Base-by-base conservation (phyloP, 106 monocot species). In the Xerophyta viscosa region DNA sequence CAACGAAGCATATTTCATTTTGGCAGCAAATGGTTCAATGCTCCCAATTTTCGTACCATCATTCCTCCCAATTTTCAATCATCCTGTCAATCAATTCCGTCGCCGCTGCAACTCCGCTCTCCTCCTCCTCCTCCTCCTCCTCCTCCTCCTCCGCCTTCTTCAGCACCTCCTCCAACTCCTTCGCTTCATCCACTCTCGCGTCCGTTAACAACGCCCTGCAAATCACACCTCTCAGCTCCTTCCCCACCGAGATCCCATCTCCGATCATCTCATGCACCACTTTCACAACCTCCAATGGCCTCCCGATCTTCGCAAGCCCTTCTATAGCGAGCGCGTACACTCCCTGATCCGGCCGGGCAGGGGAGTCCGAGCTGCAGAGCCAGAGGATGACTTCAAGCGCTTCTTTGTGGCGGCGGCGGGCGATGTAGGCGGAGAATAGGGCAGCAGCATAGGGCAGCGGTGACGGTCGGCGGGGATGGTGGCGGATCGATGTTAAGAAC, bases 331-430 rank as follows among this genome's bases (percentile, higher is more conserved):
- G 20, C 20, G 41, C 8, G 46, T 68, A 81, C 21, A 72, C 29
- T 15, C 58, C 60, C 2, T 21, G 20, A 41, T 75, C 81, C 1
- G 75, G 75, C 2, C 66, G 66, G 64, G 27, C 53, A 8, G 64
- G 66, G 45, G 81, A 76, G 10, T 81, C 76, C 5, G 48, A 25
- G 6, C 72, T 71, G 48, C 67, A 60, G 49, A 81, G 71, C 76
- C 76, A 81, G 24, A 39, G 63, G 48, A 82, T 55, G 45, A 82
- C 56, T 64, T 72, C 72, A 31, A 67, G 37, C 50, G 81, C 67
- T 28, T 72, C 68, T 19, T 33, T 48, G 37, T 44, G 47, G 27
- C 64, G 60, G 13, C 72, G 63, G 57, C 24, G 29, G 23, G 33
- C 20, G 55, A 82, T 37, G 50, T 65, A 72, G 50, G 66, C 48